Conservation (phyloP, 257 asterid genomes). For the Solanum corneliomulleri region DNA sequence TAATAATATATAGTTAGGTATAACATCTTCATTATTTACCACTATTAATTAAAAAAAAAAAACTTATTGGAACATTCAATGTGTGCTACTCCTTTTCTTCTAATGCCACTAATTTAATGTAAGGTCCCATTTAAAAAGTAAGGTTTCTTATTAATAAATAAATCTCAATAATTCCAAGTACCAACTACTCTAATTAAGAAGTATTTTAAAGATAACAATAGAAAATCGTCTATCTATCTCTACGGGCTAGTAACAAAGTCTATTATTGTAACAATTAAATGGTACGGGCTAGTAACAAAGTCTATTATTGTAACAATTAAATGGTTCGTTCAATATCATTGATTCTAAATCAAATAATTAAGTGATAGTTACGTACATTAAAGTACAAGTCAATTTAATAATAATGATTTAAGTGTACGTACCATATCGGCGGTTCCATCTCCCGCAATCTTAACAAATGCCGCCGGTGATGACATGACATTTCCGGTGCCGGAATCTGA, state of each 20-base stretch:
- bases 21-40: background rate
- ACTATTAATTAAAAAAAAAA: background rate
- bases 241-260: background rate
- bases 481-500: conserved; percentile 10
- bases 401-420: background rate
- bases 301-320: too few relatives aligned
- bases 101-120: background rate
- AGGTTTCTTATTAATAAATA: background rate
- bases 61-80: background rate
- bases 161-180: background rate
- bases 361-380: background rate
- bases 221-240: background rate
- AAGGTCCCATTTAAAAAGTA: background rate
- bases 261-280: fast-evolving
- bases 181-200: background rate
- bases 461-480: conserved; percentile 3
- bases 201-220: background rate
- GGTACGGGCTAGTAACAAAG: too few relatives aligned
- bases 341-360: background rate
- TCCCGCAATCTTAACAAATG: conserved; percentile 49
- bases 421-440: conserved; percentile 88
- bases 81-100: background rate
- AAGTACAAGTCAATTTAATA: background rate
- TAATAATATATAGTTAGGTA: background rate
- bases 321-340: background rate